Evolutionary conservation across 345 rosid genomes (phyloP).

Genomic region (Boechera divaricarpa): DNA sequence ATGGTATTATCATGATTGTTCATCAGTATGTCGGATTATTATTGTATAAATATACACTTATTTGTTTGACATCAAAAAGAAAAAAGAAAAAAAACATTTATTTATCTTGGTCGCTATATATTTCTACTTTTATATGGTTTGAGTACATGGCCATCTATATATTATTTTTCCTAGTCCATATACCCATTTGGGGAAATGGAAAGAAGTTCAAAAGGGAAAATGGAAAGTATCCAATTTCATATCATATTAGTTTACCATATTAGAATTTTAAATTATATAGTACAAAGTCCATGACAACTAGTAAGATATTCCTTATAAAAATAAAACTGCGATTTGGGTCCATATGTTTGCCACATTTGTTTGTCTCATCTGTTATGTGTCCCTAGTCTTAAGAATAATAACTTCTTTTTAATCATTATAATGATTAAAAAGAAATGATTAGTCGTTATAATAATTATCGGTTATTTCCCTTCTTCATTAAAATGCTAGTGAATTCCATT

Average conservation of each 20-base stretch:
- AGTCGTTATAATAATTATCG: constrained; percentile 30
- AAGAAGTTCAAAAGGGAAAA: constrained; percentile 48
- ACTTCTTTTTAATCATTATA: constrained; percentile 13
- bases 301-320: constrained; percentile 26
- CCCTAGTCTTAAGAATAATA: constrained; percentile 42
- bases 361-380: constrained; percentile 39
- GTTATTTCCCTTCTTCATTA: constrained; percentile 28
- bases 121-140: constrained; percentile 19
- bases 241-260: constrained; percentile 25
- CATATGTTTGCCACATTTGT: constrained; percentile 62
- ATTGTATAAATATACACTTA: background rate
- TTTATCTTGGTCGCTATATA: background rate
- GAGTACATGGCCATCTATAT: constrained; percentile 18
- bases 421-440: no score
- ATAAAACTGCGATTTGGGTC: constrained; percentile 46
- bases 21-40: background rate
- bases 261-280: constrained; percentile 25
- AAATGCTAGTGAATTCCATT: constrained; percentile 21
- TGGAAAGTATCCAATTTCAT: constrained; percentile 43
- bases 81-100: background rate
- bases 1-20: constrained; percentile 7
- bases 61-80: constrained; percentile 11
- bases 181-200: constrained; percentile 67
- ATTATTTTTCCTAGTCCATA: constrained; percentile 58
- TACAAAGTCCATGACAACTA: constrained; percentile 35